phyloP scores from a whole-genome alignment of 331 rosid genomes.

The Spiraea crenata region DNA sequence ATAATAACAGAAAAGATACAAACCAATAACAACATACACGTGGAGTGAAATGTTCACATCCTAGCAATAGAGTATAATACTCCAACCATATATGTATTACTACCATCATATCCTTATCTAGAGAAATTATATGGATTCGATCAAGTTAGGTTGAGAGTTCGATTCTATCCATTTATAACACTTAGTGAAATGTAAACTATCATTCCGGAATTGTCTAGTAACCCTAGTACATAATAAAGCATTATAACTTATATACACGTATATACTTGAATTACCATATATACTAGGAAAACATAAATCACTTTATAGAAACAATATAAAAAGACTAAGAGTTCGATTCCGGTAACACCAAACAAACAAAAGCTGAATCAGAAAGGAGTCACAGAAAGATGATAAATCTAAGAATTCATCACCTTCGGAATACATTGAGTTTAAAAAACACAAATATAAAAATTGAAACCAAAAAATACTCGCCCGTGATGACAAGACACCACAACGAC shows the following conservation, averaged over 20 bases:
- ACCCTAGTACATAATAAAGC: neutral
- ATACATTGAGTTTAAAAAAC: neutral
- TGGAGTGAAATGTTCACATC: neutral
- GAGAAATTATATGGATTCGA: too few relatives aligned
- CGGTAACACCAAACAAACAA: too few relatives aligned
- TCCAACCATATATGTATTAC: neutral
- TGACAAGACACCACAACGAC: constrained; percentile 38
- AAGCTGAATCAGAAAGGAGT: neutral
- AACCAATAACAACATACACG: neutral
- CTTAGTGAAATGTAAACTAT: neutral
- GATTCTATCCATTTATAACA: too few relatives aligned
- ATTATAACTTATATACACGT: neutral
- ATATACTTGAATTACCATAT: too few relatives aligned
- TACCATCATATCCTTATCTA: constrained; percentile 2
- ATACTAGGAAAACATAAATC: too few relatives aligned
- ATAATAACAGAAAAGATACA: neutral
- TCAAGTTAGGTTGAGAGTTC: too few relatives aligned
- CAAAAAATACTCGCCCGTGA: neutral
- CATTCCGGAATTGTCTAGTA: neutral
- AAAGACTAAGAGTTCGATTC: too few relatives aligned
- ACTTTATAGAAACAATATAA: too few relatives aligned
- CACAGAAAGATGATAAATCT: constrained; percentile 15
- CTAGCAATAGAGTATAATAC: neutral
- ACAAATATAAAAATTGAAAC: neutral
- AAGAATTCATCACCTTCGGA: constrained; percentile 5